A percentile compares a stretch with the other conserved stretches of the same genome.
Conservation (phyloP, 2,329 filamentous ascomycete species). For the Geosmithia morbida region DNA sequence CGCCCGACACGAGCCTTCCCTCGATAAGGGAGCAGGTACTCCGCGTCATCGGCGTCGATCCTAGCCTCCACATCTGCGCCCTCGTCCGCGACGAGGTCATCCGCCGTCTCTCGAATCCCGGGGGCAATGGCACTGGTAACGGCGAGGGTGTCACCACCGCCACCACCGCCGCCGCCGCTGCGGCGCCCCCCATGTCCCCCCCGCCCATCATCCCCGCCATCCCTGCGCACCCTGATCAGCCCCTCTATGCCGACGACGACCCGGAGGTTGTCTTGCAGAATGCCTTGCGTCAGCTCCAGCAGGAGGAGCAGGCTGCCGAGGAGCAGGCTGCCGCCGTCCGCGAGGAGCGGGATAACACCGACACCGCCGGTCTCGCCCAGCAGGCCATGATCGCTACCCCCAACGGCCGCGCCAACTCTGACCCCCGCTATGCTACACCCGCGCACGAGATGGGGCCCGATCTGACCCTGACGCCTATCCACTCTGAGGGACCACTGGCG, state of each 20-base stretch:
- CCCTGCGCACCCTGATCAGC: conserved; percentile 17
- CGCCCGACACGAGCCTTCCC: conserved; percentile 41
- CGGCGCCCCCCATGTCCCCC: conserved; percentile 8
- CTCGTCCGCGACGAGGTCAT: conserved; percentile 44
- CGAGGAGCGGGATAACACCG: conserved; percentile 34
- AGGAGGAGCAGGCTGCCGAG: conserved; percentile 43
- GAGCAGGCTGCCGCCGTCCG: conserved; percentile 39
- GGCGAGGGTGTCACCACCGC: no score
- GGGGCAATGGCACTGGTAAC: no score
- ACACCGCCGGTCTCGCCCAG: conserved; percentile 13
- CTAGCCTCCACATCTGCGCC: conserved; percentile 36
- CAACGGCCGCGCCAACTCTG: conserved; percentile 12
- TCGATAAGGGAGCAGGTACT: conserved; percentile 43
- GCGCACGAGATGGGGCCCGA: conserved; percentile 21
- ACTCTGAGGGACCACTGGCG: conserved; percentile 30
- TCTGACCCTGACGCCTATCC: conserved; percentile 39
- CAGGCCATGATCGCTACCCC: conserved; percentile 18
- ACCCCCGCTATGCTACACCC: conserved; percentile 18
- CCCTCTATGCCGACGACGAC: conserved; percentile 35
- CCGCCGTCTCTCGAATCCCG: conserved; percentile 13
- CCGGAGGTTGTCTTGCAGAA: conserved; percentile 44
- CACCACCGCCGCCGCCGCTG: no score
- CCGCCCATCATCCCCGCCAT: conserved; percentile 10
- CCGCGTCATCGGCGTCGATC: conserved; percentile 39
- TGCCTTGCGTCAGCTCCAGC: conserved; percentile 41